These are phyloP conservation scores for Capsaspora owczarzaki DNA, from an alignment of 78 protist genomes.

Conservation along the genomic window DNA sequence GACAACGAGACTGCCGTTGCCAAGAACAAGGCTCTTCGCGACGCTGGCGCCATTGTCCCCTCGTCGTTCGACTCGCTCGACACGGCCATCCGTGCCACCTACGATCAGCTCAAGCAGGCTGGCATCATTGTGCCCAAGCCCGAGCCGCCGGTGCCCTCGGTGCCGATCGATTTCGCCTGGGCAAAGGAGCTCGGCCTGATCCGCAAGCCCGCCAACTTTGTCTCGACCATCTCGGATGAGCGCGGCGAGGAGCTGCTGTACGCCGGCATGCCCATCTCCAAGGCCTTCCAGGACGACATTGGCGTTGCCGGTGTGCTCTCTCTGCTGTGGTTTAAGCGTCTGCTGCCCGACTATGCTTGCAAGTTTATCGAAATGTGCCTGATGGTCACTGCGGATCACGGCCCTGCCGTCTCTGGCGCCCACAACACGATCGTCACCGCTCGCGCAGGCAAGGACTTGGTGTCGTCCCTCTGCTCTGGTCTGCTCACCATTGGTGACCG, in stretches of 20 bases:
- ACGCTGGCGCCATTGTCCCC: constrained; percentile 85
- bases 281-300: constrained; percentile 54
- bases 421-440: constrained; percentile 90
- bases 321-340: constrained; percentile 85
- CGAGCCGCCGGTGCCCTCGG: constrained; percentile 59
- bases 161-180: constrained; percentile 80
- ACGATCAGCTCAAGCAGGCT: constrained; percentile 13
- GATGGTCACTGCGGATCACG: constrained; percentile 88
- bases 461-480: constrained; percentile 80
- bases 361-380: constrained; percentile 83
- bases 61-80: constrained; percentile 70
- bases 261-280: constrained; percentile 71
- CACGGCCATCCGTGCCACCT: constrained; percentile 39
- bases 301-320: constrained; percentile 73
- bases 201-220: constrained; percentile 75
- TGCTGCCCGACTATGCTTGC: constrained; percentile 70
- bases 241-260: constrained; percentile 88
- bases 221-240: constrained; percentile 86
- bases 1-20: constrained; percentile 66
- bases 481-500: constrained; percentile 92
- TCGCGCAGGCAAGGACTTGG: constrained; percentile 88
- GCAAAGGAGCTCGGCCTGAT: constrained; percentile 79
- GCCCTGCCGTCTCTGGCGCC: constrained; percentile 91
- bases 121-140: constrained; percentile 50
- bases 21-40: constrained; percentile 67